These are phyloP conservation scores for Haplosporangium sp. DNA, from an alignment of 371 early-diverging fungal genomes.

Conservation along the genomic window DNA sequence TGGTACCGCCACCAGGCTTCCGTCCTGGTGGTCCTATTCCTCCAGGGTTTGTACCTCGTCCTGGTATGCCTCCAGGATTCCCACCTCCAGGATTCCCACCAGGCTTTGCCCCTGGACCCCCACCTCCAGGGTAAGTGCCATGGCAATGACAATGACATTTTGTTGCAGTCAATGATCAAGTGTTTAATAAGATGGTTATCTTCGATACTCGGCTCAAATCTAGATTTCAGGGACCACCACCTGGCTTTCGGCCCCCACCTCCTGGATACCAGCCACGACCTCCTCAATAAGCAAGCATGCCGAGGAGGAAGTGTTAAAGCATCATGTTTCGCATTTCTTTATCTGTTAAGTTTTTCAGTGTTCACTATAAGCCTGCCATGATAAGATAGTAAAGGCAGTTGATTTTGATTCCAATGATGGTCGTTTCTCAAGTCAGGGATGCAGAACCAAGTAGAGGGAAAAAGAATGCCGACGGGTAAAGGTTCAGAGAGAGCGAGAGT, in stretches of 20 bases:
- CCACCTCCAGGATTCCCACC: slow-evolving; percentile 58
- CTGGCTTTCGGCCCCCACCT: slow-evolving; percentile 68
- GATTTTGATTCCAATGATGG: slow-evolving; percentile 16
- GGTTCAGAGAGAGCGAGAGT: background rate
- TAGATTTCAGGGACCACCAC: slow-evolving; percentile 54
- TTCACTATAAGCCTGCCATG: too few species aligned
- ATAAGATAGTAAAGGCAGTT: background rate
- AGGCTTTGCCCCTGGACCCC: slow-evolving; percentile 43
- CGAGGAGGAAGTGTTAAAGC: background rate
- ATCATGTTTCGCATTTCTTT: slow-evolving; percentile 1
- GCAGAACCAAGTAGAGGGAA: background rate
- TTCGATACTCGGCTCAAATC: background rate
- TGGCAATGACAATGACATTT: slow-evolving; percentile 14
- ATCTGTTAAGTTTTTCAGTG: slow-evolving; percentile 1
- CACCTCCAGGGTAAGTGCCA: slow-evolving; percentile 45
- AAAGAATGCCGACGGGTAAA: background rate
- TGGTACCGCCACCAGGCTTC: slow-evolving; percentile 45
- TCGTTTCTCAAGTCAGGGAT: background rate
- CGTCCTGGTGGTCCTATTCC: slow-evolving; percentile 50
- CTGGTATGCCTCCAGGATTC: slow-evolving; percentile 62
- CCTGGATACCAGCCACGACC: slow-evolving; percentile 38
- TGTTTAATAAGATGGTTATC: background rate
- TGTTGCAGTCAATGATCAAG: slow-evolving; percentile 13
- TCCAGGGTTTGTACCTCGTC: slow-evolving; percentile 55
- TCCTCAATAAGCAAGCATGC: slow-evolving; percentile 25